phyloP scores from a whole-genome alignment of 192 early-diverging fungal species.

The Backusella mclennaniae region DNA sequence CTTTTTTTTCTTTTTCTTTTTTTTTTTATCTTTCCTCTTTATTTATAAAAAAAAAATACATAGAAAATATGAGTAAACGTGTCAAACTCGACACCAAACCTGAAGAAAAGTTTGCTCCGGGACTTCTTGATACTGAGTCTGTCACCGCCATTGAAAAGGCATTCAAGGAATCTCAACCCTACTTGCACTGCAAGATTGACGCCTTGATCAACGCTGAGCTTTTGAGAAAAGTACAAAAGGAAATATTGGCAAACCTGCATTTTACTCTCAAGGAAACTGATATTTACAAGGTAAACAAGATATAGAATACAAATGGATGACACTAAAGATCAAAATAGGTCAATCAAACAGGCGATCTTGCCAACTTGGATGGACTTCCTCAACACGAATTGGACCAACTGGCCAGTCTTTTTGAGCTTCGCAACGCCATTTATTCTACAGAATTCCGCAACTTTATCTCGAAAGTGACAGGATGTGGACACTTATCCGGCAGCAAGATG shows the following conservation, averaged over 20 bases:
- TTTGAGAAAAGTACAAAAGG: constrained; percentile 59
- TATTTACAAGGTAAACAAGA: constrained; percentile 59
- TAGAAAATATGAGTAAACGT: background rate
- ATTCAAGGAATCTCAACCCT: constrained; percentile 51
- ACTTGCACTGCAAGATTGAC: constrained; percentile 61
- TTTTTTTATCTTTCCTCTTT: background rate
- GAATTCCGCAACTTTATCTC: constrained; percentile 70
- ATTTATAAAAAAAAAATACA: background rate
- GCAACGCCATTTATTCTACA: constrained; percentile 73
- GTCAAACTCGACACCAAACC: constrained; percentile 8
- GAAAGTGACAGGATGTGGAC: constrained; percentile 66
- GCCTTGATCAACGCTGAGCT: constrained; percentile 60
- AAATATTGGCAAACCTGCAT: constrained; percentile 60
- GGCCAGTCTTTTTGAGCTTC: constrained; percentile 52
- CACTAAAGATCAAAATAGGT: constrained; percentile 26
- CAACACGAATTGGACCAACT: constrained; percentile 56
- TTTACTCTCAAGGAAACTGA: constrained; percentile 86
- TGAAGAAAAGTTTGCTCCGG: constrained; percentile 11
- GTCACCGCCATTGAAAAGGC: constrained; percentile 3
- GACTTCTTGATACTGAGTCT: background rate
- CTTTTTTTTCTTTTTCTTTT: background rate
- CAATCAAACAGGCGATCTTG: constrained; percentile 79
- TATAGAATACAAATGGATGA: too few relatives aligned
- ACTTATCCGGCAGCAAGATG: constrained; percentile 59
- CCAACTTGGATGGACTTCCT: constrained; percentile 76